These are phyloP conservation scores for Dovyalis caffra DNA, from an alignment of 345 rosid species.

Conservation along the genomic window DNA sequence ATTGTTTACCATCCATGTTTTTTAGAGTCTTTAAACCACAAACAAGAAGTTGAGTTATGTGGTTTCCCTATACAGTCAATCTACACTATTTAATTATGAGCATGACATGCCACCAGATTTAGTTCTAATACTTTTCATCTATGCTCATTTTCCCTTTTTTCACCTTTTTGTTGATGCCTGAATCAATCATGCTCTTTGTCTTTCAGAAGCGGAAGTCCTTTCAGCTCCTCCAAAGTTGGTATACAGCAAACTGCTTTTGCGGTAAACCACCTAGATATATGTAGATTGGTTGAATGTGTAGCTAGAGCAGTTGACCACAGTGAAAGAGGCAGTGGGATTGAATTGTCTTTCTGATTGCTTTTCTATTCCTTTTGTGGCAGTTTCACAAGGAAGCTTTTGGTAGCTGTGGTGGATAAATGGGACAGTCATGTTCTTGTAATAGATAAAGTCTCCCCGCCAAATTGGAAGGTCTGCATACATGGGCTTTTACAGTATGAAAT, in stretches of 20 bases:
- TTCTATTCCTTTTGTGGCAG: constrained; percentile 41
- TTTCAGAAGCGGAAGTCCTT: constrained; percentile 92
- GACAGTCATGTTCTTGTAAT: constrained; percentile 67
- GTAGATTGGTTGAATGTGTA: not conserved
- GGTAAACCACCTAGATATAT: constrained; percentile 40
- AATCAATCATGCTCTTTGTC: constrained; percentile 11
- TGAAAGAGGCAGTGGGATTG: not conserved
- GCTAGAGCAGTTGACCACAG: not conserved
- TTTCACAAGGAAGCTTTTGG: constrained; percentile 90
- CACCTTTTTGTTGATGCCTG: not conserved
- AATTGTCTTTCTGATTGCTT: constrained; percentile 12
- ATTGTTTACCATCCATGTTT: too few relatives aligned
- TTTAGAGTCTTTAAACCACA: too few relatives aligned
- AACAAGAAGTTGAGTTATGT: too few relatives aligned
- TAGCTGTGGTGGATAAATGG: constrained; percentile 83
- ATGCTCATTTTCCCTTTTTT: not conserved
- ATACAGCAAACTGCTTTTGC: constrained; percentile 84
- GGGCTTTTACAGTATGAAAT: not conserved
- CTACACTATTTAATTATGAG: too few relatives aligned
- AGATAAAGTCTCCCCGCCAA: constrained; percentile 68
- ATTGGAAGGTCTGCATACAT: constrained; percentile 80
- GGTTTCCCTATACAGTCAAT: too few relatives aligned
- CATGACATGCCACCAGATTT: not conserved
- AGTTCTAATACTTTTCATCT: not conserved
- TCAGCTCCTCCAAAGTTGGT: constrained; percentile 98